Evolutionary conservation across 1,139 yeast genomes (phyloP).

Genomic region (Zhuliangozyma blackwelliae): DNA sequence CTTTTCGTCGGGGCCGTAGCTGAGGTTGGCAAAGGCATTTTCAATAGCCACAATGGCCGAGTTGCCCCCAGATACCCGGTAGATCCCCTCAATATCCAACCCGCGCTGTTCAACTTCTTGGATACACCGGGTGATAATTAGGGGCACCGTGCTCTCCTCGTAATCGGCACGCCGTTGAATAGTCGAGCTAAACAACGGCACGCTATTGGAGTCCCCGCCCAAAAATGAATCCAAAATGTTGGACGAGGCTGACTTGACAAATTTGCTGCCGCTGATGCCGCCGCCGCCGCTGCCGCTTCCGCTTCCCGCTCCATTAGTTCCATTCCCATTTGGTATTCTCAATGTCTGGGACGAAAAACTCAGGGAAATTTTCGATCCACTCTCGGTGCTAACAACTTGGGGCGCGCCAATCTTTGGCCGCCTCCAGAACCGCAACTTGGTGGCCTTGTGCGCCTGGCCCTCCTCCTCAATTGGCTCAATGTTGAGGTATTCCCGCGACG

Average conservation of each 20-base stretch:
- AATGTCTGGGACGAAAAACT: conserved; percentile 1
- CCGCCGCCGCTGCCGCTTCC: neutral
- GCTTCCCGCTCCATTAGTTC: too few species aligned
- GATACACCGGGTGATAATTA: conserved; percentile 69
- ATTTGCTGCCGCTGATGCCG: conserved; percentile 6
- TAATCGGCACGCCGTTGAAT: conserved; percentile 54
- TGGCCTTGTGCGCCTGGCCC: conserved; percentile 41
- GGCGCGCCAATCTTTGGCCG: conserved; percentile 34
- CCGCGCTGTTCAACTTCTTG: conserved; percentile 75
- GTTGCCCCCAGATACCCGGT: conserved; percentile 86
- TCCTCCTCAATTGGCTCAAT: conserved; percentile 16
- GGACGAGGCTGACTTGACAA: conserved; percentile 44
- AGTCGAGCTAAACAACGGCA: conserved; percentile 43
- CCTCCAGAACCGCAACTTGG: conserved; percentile 52
- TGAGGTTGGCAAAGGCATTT: conserved; percentile 36
- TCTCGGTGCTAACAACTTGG: conserved; percentile 8
- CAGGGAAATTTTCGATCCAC: conserved; percentile 5
- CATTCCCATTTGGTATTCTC: too few species aligned
- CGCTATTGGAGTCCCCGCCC: conserved; percentile 13
- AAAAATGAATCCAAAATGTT: conserved; percentile 42
- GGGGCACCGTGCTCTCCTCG: conserved; percentile 65
- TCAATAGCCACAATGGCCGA: conserved; percentile 65
- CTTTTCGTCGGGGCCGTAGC: conserved; percentile 29
- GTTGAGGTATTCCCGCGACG: conserved; percentile 2
- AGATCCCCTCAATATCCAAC: conserved; percentile 75